phyloP scores from a whole-genome alignment of 352 stramenopile genomes.

The Poterioochromonas sp. region DNA sequence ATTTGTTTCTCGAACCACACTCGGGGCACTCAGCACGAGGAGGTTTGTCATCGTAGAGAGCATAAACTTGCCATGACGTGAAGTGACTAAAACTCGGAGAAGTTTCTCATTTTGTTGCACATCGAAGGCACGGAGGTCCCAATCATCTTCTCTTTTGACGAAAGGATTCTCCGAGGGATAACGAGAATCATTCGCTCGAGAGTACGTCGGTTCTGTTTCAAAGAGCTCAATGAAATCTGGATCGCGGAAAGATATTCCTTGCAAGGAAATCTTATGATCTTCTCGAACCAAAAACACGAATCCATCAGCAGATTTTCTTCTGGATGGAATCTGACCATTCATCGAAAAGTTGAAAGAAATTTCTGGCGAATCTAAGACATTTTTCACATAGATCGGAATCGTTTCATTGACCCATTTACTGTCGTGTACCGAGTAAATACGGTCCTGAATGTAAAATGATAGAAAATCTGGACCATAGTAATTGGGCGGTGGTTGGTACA shows the following conservation, averaged over 20 bases:
- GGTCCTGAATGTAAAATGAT: not conserved
- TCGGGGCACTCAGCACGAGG: not conserved
- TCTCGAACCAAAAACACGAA: not conserved
- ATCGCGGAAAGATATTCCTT: not conserved
- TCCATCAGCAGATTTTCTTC: not conserved
- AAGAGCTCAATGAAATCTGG: not conserved
- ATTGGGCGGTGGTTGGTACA: not conserved
- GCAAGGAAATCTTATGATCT: not conserved
- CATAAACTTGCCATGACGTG: not conserved
- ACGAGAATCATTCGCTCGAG: not conserved
- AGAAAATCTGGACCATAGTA: conserved; percentile 29
- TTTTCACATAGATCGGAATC: not conserved
- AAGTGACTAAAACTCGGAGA: not conserved
- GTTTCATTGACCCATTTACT: not conserved
- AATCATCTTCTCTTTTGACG: not conserved
- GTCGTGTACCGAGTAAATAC: not conserved
- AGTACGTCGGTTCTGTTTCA: not conserved
- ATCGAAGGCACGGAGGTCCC: not conserved
- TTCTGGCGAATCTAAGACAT: not conserved
- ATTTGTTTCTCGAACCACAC: not conserved
- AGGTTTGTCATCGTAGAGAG: not conserved
- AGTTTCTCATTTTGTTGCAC: not conserved
- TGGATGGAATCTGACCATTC: no score
- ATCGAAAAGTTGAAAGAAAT: not conserved
- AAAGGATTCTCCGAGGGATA: not conserved